phyloP scores from a whole-genome alignment of 208 protist species.

The Acanthamoeba lenticulata region DNA sequence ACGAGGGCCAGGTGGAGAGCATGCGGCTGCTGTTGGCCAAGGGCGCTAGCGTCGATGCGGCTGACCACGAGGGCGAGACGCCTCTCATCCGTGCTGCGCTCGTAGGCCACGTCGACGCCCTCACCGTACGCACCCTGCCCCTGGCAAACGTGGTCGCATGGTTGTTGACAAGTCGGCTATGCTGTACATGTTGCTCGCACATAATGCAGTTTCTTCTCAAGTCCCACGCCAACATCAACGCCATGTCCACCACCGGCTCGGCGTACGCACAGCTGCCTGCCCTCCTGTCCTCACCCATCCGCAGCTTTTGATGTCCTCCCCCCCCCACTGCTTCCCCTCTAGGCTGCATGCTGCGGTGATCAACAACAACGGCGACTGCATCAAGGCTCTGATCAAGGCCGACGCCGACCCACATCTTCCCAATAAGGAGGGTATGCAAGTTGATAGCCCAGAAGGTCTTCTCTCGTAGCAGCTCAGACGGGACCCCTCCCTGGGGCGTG shows the following conservation, averaged over 20 bases:
- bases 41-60: not conserved
- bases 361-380: constrained; percentile 25
- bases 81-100: not conserved
- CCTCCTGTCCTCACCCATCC: not conserved
- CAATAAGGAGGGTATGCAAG: not conserved
- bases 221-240: not conserved
- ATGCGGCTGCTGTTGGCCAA: not conserved
- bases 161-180: no score
- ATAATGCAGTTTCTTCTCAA: not conserved
- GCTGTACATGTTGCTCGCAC: not conserved
- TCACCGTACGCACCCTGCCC: not conserved
- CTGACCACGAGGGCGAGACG: not conserved
- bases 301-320: not conserved
- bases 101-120: not conserved
- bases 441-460: no score
- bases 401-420: not conserved
- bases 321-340: no score
- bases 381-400: constrained; percentile 10
- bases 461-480: no score
- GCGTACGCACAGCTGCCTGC: not conserved
- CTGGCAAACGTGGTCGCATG: no score
- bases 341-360: not conserved
- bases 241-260: not conserved
- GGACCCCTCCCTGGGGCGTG: no score
- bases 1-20: not conserved